phyloP scores from a whole-genome alignment of 108 stramenopile species.

The Nannochloropsis gaditana region DNA sequence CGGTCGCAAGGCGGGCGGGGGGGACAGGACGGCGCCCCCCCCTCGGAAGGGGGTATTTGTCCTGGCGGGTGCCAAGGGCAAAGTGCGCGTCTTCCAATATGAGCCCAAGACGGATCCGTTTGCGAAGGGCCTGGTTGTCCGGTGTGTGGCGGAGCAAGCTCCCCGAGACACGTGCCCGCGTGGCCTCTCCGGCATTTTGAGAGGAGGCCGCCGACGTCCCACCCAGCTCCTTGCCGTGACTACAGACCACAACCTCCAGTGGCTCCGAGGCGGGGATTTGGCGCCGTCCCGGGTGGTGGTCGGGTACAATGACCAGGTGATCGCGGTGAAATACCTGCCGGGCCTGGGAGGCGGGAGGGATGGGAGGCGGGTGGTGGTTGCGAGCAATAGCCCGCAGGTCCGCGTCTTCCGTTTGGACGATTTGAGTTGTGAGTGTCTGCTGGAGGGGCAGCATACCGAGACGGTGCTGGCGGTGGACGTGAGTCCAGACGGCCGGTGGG shows the following conservation, averaged over 20 bases:
- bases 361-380: slow-evolving; percentile 65
- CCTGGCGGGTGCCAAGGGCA: background rate
- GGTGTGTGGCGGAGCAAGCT: background rate
- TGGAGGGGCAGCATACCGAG: slow-evolving; percentile 81
- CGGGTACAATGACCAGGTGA: slow-evolving; percentile 85
- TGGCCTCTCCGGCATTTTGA: background rate
- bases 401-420: slow-evolving; percentile 69
- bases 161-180: background rate
- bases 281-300: slow-evolving; percentile 65
- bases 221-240: slow-evolving; percentile 68
- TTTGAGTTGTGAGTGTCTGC: slow-evolving; percentile 63
- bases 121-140: slow-evolving; percentile 7
- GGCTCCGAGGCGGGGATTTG: slow-evolving; percentile 53
- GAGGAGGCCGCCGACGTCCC: background rate
- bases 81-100: background rate
- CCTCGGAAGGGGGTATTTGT: slow-evolving; percentile 19
- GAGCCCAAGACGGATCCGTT: background rate
- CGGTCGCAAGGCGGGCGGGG: too few species aligned
- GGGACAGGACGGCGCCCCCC: background rate
- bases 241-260: slow-evolving; percentile 79
- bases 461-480: slow-evolving; percentile 82
- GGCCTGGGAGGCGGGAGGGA: slow-evolving; percentile 39
- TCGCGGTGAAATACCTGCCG: slow-evolving; percentile 77
- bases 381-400: slow-evolving; percentile 85
- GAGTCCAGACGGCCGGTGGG: slow-evolving; percentile 71